Conservation (phyloP, 192 early-diverging fungal genomes). For the Coemansia sp. region DNA sequence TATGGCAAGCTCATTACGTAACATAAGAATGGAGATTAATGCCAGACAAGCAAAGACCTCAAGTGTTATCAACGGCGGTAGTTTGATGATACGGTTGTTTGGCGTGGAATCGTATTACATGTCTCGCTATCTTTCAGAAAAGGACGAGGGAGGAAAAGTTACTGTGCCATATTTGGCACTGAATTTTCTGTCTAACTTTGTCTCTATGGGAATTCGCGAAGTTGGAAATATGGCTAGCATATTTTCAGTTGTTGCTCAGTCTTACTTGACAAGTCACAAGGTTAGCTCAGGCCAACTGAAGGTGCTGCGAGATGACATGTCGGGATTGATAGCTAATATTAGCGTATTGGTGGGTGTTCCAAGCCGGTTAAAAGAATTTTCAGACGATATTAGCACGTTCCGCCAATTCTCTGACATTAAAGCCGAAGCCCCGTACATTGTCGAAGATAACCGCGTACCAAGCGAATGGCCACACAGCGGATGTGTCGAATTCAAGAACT, state of each 20-base stretch:
- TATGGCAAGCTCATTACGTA: neutral
- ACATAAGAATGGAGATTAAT: neutral
- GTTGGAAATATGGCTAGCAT: constrained; percentile 23
- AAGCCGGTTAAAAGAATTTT: no score
- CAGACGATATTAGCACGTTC: no score
- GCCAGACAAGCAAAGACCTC: neutral
- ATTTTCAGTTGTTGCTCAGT: neutral
- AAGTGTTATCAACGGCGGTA: no score
- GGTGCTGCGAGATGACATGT: no score
- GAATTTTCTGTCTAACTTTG: constrained; percentile 58
- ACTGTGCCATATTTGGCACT: constrained; percentile 53
- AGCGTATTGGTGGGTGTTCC: no score
- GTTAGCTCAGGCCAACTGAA: no score
- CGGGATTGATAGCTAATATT: no score
- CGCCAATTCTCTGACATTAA: constrained; percentile 32
- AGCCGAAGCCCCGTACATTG: constrained; percentile 28
- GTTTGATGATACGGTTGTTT: no score
- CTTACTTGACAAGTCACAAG: no score
- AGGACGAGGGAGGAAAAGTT: no score
- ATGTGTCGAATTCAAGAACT: constrained; percentile 58
- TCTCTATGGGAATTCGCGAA: constrained; percentile 56
- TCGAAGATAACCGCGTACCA: constrained; percentile 31
- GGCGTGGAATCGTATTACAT: no score
- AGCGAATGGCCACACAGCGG: constrained; percentile 65
- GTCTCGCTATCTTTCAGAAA: no score